phyloP scores from a whole-genome alignment of 352 stramenopile species.

The Pythium folliculosum region DNA sequence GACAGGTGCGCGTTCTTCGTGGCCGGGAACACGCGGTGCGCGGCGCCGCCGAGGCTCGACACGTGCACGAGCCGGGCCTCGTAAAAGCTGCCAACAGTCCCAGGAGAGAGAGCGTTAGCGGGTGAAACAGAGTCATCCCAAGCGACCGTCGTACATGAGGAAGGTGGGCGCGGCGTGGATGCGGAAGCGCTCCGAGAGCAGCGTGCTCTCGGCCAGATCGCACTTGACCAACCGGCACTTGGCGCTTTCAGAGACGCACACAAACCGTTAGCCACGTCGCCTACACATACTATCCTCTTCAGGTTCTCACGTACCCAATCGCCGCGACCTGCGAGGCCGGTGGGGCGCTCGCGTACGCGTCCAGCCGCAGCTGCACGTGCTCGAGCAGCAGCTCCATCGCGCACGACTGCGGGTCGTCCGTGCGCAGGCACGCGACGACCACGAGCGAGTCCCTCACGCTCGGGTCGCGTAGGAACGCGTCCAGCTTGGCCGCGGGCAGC shows the following conservation, averaged over 20 bases:
- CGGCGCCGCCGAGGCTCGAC: constrained; percentile 57
- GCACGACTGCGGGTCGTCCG: constrained; percentile 63
- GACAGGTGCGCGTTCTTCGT: constrained; percentile 68
- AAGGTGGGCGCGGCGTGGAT: constrained; percentile 77
- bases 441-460: constrained; percentile 48
- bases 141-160: constrained; percentile 49
- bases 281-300: background rate
- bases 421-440: constrained; percentile 66
- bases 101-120: background rate
- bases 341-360: constrained; percentile 8
- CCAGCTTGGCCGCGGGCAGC: constrained; percentile 47
- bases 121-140: background rate
- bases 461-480: constrained; percentile 46
- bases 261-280: background rate
- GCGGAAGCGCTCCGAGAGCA: constrained; percentile 59
- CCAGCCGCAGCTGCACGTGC: constrained; percentile 49
- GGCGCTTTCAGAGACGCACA: constrained; percentile 12
- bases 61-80: constrained; percentile 54
- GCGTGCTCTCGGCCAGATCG: constrained; percentile 62
- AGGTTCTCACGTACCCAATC: constrained; percentile 9
- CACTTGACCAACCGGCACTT: constrained; percentile 74
- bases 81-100: constrained; percentile 56
- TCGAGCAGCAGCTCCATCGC: constrained; percentile 55
- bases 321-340: constrained; percentile 3
- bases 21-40: constrained; percentile 50